Percentiles rank a stretch among this genome's conserved stretches.
These are phyloP conservation scores for Clarkia xantiana DNA, from an alignment of 345 rosid genomes.

Conservation along the genomic window DNA sequence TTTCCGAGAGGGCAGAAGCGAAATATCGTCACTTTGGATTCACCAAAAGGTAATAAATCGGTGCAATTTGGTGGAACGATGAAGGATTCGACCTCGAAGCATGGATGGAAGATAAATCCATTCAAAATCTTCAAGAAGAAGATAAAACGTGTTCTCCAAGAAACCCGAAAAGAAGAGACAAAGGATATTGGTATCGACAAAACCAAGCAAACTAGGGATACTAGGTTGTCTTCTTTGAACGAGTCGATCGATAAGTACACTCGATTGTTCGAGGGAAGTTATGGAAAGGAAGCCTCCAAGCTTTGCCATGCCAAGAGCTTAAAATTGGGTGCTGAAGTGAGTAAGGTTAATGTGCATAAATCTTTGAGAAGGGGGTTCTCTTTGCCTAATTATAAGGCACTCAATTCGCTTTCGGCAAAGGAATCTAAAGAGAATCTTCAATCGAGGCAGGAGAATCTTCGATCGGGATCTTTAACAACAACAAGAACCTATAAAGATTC, in stretches of 20 bases:
- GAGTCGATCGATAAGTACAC: conserved; percentile 45
- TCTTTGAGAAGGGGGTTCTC: conserved; percentile 65
- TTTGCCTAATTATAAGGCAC: conserved; percentile 56
- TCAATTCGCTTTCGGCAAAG: conserved; percentile 35
- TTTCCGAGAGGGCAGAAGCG: conserved; percentile 21
- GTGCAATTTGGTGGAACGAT: neutral
- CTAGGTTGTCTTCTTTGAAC: conserved; percentile 33
- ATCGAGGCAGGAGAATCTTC: neutral
- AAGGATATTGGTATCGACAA: neutral
- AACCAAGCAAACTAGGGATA: conserved; percentile 4
- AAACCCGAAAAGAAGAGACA: conserved; percentile 16
- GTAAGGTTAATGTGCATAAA: conserved; percentile 16
- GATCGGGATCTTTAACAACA: neutral
- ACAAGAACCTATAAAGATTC: conserved; percentile 1
- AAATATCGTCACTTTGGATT: conserved; percentile 1
- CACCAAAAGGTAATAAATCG: conserved; percentile 9
- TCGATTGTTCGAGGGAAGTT: conserved; percentile 33
- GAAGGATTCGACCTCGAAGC: conserved; percentile 8
- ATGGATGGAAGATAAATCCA: conserved; percentile 32
- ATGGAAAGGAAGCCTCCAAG: conserved; percentile 10
- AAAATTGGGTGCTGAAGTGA: conserved; percentile 33
- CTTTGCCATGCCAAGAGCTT: conserved; percentile 33
- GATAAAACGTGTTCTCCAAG: conserved; percentile 40
- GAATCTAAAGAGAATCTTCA: conserved; percentile 10
- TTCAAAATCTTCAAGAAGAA: conserved; percentile 43